A percentile compares a stretch with the other conserved stretches of the same genome.
Conservation (phyloP, 2,329 filamentous ascomycete species). For the Fonsecaea multimorphosa region DNA sequence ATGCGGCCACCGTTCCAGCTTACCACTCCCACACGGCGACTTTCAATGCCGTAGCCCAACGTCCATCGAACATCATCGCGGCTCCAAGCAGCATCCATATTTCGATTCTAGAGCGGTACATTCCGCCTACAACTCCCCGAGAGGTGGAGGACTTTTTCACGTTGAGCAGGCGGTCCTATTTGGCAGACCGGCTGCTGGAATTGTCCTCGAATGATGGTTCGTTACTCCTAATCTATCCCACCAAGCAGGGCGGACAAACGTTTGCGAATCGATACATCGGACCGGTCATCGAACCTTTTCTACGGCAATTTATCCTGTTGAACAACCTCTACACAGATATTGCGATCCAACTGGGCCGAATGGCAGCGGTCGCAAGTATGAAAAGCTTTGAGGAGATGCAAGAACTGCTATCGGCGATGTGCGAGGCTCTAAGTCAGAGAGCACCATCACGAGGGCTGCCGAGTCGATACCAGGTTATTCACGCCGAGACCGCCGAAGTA, state of each 20-base stretch:
- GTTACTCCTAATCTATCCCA: slow-evolving; percentile 69
- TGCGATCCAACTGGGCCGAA: slow-evolving; percentile 59
- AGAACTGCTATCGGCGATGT: slow-evolving; percentile 49
- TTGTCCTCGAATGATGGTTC: slow-evolving; percentile 63
- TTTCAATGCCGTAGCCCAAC: slow-evolving; percentile 47
- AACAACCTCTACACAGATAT: slow-evolving; percentile 65
- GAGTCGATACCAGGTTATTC: slow-evolving; percentile 54
- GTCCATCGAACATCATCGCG: slow-evolving; percentile 63
- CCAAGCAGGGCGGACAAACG: slow-evolving; percentile 60
- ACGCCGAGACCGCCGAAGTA: slow-evolving; percentile 59
- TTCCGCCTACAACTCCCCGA: slow-evolving; percentile 65
- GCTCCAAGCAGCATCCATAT: slow-evolving; percentile 66
- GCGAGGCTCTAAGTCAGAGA: slow-evolving; percentile 45
- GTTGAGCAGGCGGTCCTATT: slow-evolving; percentile 60
- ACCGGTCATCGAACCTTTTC: slow-evolving; percentile 65
- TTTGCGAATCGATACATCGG: slow-evolving; percentile 66
- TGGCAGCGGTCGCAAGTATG: slow-evolving; percentile 61
- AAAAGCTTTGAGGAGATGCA: slow-evolving; percentile 61
- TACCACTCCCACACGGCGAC: slow-evolving; percentile 62
- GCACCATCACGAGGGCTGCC: slow-evolving; percentile 41
- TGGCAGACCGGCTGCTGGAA: slow-evolving; percentile 67
- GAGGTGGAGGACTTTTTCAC: slow-evolving; percentile 67
- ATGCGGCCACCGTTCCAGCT: slow-evolving; percentile 64
- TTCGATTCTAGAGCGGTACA: slow-evolving; percentile 68
- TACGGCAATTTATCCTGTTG: slow-evolving; percentile 64